phyloP scores from a whole-genome alignment of 2,329 filamentous ascomycete species.

The Chalaropsis thielavioides region DNA sequence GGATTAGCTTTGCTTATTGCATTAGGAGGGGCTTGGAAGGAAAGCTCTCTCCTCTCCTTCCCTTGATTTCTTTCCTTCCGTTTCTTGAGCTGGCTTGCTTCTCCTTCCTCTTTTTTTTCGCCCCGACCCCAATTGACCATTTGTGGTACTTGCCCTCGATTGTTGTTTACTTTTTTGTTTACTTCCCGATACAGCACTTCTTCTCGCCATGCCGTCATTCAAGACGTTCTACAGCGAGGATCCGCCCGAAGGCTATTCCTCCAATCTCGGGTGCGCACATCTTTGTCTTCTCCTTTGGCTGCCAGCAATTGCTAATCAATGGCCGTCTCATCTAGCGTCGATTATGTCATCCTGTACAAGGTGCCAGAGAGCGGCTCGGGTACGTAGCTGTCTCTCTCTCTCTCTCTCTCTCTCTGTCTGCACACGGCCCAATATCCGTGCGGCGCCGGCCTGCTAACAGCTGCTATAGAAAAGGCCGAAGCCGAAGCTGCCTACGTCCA shows the following conservation, averaged over 20 bases:
- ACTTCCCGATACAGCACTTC: too few species aligned
- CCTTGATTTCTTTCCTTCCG: conserved; percentile 2
- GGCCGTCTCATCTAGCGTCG: conserved; percentile 41
- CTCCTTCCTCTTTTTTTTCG: neutral
- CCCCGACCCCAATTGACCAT: neutral
- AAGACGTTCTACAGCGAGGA: conserved; percentile 16
- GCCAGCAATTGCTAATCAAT: neutral
- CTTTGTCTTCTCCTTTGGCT: neutral
- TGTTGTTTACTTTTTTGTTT: conserved; percentile 2
- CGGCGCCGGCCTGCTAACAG: neutral
- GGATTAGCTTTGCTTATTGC: conserved; percentile 3
- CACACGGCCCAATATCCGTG: too few species aligned
- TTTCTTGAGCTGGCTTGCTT: neutral
- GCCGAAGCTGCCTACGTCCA: conserved; percentile 64
- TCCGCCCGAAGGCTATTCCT: conserved; percentile 16
- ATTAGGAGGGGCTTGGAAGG: neutral
- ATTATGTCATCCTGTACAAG: conserved; percentile 75
- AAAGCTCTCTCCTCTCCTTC: neutral
- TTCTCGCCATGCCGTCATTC: conserved; percentile 13
- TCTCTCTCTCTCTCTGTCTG: neutral
- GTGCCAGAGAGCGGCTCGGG: conserved; percentile 45
- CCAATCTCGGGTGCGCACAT: conserved; percentile 12
- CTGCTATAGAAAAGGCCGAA: conserved; percentile 31
- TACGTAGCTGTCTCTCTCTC: conserved; percentile 26
- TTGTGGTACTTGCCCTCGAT: neutral